A percentile compares a stretch with the other conserved stretches of the same genome.
Evolutionary conservation across 2,329 filamentous ascomycete genomes (phyloP).

Genomic region (Ilyonectria sp.): DNA sequence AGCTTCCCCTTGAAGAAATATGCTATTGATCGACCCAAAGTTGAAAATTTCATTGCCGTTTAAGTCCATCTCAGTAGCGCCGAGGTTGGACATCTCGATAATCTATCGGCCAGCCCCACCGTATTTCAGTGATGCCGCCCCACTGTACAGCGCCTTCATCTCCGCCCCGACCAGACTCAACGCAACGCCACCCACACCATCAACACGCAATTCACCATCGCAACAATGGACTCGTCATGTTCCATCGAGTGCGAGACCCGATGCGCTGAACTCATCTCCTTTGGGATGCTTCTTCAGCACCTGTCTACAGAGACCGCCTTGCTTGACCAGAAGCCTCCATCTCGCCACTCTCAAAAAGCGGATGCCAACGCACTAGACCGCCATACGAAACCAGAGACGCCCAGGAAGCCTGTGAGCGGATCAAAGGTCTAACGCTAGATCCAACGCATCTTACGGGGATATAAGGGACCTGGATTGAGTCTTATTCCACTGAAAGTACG

Average conservation of each 20-base stretch:
- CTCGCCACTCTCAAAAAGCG: constrained; percentile 10
- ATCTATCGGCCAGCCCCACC: neutral
- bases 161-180: neutral
- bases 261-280: constrained; percentile 55
- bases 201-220: neutral
- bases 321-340: constrained; percentile 30
- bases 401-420: constrained; percentile 19
- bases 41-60: neutral
- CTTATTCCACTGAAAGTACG: neutral
- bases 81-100: neutral
- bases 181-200: neutral
- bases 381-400: constrained; percentile 32
- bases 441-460: neutral
- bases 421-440: constrained; percentile 34
- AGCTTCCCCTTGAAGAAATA: too few relatives aligned
- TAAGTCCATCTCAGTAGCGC: neutral
- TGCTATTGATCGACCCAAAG: neutral
- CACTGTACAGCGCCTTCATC: neutral
- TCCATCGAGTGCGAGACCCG: constrained; percentile 48
- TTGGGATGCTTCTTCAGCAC: constrained; percentile 55
- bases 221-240: constrained; percentile 38
- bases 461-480: neutral
- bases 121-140: neutral
- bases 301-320: constrained; percentile 50
- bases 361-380: constrained; percentile 18